phyloP scores from a whole-genome alignment of 225 moss, liverwort and hornwort genomes.

The Asterella californica region DNA sequence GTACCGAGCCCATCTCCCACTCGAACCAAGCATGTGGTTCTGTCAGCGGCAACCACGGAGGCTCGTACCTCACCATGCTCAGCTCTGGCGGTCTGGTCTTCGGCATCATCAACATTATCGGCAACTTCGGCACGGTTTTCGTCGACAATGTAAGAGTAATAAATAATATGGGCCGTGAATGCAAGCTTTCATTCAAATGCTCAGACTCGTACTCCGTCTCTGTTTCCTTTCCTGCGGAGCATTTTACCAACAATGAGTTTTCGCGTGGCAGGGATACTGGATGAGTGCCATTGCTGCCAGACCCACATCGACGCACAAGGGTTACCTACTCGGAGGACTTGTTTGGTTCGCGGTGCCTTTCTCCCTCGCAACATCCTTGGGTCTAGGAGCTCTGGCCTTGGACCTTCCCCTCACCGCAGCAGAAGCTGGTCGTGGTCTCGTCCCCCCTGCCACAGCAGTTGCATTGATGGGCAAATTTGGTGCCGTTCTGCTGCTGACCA shows the following conservation, averaged over 20 bases:
- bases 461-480: slow-evolving; percentile 92
- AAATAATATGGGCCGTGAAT: not conserved
- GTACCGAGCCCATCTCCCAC: slow-evolving; percentile 50
- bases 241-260: not conserved
- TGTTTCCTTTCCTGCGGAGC: not conserved
- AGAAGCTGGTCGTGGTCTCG: slow-evolving; percentile 71
- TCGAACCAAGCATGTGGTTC: slow-evolving; percentile 67
- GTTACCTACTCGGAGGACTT: slow-evolving; percentile 80
- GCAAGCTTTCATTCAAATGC: not conserved
- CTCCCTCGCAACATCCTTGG: slow-evolving; percentile 87
- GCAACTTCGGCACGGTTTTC: slow-evolving; percentile 96
- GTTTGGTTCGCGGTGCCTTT: slow-evolving; percentile 96
- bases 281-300: slow-evolving; percentile 94
- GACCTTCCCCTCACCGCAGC: slow-evolving; percentile 67
- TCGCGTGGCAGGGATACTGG: slow-evolving; percentile 70
- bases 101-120: slow-evolving; percentile 92
- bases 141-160: slow-evolving; percentile 70
- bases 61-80: slow-evolving; percentile 96
- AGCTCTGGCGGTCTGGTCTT: slow-evolving; percentile 82
- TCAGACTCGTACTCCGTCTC: not conserved
- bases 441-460: slow-evolving; percentile 75
- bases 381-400: slow-evolving; percentile 73
- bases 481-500: slow-evolving; percentile 80
- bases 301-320: slow-evolving; percentile 81
- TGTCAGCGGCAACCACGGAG: slow-evolving; percentile 66